Evolutionary conservation across 192 early-diverging fungal species (phyloP).

Genomic region (Helicostylum pulchrum): DNA sequence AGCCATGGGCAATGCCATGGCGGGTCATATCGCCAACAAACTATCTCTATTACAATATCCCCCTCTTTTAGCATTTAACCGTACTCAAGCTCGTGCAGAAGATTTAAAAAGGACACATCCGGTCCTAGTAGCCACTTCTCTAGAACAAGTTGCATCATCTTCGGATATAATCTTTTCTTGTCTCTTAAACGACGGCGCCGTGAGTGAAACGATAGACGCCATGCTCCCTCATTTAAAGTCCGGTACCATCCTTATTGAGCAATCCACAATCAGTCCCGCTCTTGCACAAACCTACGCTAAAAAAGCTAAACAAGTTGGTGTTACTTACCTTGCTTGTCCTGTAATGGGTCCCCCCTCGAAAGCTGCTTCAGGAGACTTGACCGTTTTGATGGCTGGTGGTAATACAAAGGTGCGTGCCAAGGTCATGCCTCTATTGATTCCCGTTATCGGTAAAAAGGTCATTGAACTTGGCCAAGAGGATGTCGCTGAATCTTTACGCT

Average conservation of each 20-base stretch:
- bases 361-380: conserved; percentile 49
- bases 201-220: conserved; percentile 19
- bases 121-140: conserved; percentile 32
- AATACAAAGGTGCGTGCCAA: conserved; percentile 38
- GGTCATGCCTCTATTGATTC: conserved; percentile 38
- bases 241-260: conserved; percentile 52
- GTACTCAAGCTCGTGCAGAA: conserved; percentile 47
- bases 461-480: conserved; percentile 51
- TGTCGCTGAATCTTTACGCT: conserved; percentile 37
- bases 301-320: conserved; percentile 22
- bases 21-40: conserved; percentile 21
- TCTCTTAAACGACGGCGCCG: conserved; percentile 58
- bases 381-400: conserved; percentile 50
- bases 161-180: conserved; percentile 62
- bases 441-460: conserved; percentile 42
- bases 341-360: conserved; percentile 36
- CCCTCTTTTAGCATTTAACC: conserved; percentile 61
- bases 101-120: conserved; percentile 23
- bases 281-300: conserved; percentile 32
- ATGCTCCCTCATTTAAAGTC: conserved; percentile 11
- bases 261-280: conserved; percentile 55
- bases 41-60: conserved; percentile 21
- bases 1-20: conserved; percentile 59
- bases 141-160: conserved; percentile 35
- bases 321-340: conserved; percentile 26